Conservation (phyloP, 495 filamentous ascomycete species). For the Melanomma pulvis-pyrius region DNA sequence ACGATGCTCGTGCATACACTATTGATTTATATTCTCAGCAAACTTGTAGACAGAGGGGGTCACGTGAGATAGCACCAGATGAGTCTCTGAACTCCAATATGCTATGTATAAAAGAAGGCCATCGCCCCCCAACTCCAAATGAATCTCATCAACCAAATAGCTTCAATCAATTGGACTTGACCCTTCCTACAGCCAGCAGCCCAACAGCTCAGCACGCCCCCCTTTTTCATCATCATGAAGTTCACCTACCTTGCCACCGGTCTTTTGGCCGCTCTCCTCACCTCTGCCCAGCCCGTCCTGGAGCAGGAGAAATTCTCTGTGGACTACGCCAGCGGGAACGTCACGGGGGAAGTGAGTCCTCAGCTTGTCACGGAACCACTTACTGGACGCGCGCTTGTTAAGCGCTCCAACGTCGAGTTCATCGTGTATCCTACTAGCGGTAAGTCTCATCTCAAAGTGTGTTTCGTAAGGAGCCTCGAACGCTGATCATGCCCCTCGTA, state of each 20-base stretch:
- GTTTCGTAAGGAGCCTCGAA: neutral
- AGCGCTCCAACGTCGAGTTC: slow-evolving; percentile 5
- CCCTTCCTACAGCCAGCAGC: neutral
- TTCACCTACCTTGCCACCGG: neutral
- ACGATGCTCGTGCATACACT: neutral
- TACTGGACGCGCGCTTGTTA: neutral
- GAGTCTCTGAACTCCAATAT: neutral
- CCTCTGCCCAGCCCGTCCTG: neutral
- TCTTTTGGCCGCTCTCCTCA: slow-evolving; percentile 3
- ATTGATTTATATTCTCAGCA: neutral
- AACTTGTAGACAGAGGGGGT: neutral
- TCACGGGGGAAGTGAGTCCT: slow-evolving; percentile 3
- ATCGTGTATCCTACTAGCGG: neutral
- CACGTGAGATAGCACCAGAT: neutral
- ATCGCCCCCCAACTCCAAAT: neutral
- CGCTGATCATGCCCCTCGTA: neutral
- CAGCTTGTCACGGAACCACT: neutral
- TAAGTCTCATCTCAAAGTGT: neutral
- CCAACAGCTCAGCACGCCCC: neutral
- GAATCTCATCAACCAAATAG: too few species aligned
- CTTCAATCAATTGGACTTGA: neutral
- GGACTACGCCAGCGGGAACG: slow-evolving; percentile 1
- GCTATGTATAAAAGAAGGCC: neutral
- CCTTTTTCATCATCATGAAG: neutral
- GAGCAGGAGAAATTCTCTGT: neutral